Conservation (phyloP, 306 rosid species). For the Lathyrus oleraceus region DNA sequence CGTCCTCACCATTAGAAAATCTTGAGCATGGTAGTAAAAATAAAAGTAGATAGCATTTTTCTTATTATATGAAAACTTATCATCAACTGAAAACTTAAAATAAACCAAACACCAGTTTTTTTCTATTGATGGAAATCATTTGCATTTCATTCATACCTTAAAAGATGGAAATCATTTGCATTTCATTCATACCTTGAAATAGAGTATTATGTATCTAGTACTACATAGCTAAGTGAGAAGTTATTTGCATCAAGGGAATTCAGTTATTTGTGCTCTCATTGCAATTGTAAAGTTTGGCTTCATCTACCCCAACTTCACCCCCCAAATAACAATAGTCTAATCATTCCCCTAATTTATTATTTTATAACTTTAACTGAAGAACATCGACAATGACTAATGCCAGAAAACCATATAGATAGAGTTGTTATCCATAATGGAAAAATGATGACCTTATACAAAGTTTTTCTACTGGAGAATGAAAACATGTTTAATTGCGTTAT, state of each 20-base stretch:
- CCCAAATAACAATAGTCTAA: background rate
- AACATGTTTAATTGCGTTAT: background rate
- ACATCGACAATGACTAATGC: background rate
- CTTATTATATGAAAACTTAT: background rate
- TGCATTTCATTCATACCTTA: slow-evolving; percentile 12
- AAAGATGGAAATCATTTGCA: slow-evolving; percentile 10
- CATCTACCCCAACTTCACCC: background rate
- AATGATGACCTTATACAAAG: background rate
- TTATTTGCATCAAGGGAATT: background rate
- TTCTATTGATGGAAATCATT: background rate
- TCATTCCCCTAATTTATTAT: background rate
- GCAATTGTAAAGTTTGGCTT: slow-evolving; percentile 20
- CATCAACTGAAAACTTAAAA: background rate
- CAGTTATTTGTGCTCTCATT: slow-evolving; percentile 14
- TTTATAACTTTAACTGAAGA: background rate
- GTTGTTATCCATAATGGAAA: background rate
- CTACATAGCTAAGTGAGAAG: background rate
- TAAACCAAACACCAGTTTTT: slow-evolving; percentile 6
- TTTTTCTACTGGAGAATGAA: background rate
- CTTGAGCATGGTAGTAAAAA: background rate
- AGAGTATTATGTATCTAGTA: slow-evolving; percentile 2
- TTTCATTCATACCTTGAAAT: slow-evolving; percentile 2
- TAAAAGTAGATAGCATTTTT: background rate
- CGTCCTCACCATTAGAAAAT: background rate
- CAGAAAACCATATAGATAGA: slow-evolving; percentile 26